A percentile compares a stretch with the other conserved stretches of the same genome.
Evolutionary conservation across 2,329 filamentous ascomycete species (phyloP).

Genomic region (Aureobasidium sp.): DNA sequence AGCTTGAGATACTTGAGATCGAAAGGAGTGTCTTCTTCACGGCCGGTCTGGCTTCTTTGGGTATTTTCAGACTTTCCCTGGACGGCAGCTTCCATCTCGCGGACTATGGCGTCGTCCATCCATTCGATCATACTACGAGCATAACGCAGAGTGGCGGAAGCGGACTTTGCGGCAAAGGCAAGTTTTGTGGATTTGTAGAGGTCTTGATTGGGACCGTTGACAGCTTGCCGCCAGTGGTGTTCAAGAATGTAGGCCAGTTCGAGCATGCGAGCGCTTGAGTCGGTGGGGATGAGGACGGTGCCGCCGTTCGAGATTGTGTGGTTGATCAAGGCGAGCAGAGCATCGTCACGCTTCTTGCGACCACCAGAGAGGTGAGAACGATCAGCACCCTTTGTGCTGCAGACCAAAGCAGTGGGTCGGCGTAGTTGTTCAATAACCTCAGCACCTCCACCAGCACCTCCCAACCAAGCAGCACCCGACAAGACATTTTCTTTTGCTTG

Average conservation of each 20-base stretch:
- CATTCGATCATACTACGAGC: conserved; percentile 95
- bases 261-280: conserved; percentile 89
- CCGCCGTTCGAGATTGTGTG: conserved; percentile 76
- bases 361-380: conserved; percentile 52
- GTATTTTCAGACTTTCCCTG: conserved; percentile 29
- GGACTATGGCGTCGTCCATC: conserved; percentile 95
- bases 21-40: conserved; percentile 62
- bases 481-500: conserved; percentile 94
- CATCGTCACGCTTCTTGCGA: conserved; percentile 75
- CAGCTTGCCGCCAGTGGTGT: conserved; percentile 69
- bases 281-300: conserved; percentile 86
- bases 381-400: conserved; percentile 76
- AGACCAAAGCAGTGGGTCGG: conserved; percentile 88
- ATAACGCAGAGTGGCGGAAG: conserved; percentile 81
- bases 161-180: conserved; percentile 79
- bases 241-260: conserved; percentile 90
- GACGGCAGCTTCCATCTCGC: conserved; percentile 53
- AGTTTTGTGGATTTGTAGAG: conserved; percentile 51
- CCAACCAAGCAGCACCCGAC: conserved; percentile 87
- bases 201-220: conserved; percentile 30
- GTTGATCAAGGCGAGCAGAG: conserved; percentile 71
- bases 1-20: conserved; percentile 82
- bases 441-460: conserved; percentile 71
- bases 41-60: conserved; percentile 20
- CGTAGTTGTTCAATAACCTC: conserved; percentile 91